Conservation (phyloP, 805 yeast genomes). For the Isabelozyma rhagii region DNA sequence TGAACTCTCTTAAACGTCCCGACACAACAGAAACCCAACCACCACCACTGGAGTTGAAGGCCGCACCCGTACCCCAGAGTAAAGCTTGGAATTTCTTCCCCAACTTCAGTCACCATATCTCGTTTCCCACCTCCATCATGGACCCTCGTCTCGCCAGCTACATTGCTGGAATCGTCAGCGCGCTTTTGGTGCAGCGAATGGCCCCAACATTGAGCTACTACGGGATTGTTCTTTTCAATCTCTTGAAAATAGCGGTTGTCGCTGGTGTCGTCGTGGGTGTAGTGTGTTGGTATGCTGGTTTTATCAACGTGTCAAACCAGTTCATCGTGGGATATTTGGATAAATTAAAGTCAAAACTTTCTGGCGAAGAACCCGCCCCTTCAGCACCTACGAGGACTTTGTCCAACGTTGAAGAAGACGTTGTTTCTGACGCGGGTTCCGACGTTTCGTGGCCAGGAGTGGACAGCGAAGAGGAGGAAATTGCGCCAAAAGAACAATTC, state of each 20-base stretch:
- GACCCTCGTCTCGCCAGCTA: conserved; percentile 13
- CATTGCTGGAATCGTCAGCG: conserved; percentile 21
- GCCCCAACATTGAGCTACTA: conserved; percentile 19
- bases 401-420: background rate
- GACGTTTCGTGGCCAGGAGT: conserved; percentile 1
- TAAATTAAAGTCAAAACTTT: background rate
- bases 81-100: background rate
- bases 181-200: conserved; percentile 16
- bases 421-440: background rate
- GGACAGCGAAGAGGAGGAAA: conserved; percentile 1
- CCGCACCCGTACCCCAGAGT: background rate
- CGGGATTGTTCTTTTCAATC: conserved; percentile 12
- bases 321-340: background rate
- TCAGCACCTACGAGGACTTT: background rate
- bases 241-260: conserved; percentile 19
- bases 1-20: background rate
- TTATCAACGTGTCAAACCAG: conserved; percentile 13
- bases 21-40: background rate
- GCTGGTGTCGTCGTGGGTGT: conserved; percentile 23
- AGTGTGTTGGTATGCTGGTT: conserved; percentile 28
- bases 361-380: background rate
- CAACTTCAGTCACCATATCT: background rate
- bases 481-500: conserved; percentile 1
- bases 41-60: background rate
- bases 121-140: background rate